phyloP scores from a whole-genome alignment of 1,139 yeast genomes.

The Hansenula sp. region DNA sequence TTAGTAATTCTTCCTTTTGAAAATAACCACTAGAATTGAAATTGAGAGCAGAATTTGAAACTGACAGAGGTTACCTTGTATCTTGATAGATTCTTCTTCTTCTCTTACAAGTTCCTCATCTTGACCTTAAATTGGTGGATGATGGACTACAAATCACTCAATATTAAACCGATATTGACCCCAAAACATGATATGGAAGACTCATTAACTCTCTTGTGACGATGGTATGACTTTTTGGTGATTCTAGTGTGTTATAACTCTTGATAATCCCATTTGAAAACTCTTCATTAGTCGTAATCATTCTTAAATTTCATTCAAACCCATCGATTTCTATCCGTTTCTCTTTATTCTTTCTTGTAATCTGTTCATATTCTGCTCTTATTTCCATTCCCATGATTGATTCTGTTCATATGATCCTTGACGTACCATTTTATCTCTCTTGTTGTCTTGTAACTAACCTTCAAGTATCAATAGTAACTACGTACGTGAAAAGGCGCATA shows the following conservation, averaged over 20 bases:
- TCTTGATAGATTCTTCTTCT: background rate
- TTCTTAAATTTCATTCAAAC: no score
- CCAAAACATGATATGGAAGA: background rate
- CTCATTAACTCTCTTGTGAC: background rate
- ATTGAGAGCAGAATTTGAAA: background rate
- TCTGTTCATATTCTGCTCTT: background rate
- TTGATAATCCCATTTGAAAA: no score
- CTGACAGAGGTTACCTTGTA: constrained; percentile 1
- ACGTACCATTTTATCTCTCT: background rate
- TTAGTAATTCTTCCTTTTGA: constrained; percentile 21
- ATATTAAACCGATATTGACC: background rate
- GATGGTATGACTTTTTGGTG: background rate
- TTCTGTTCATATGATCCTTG: background rate
- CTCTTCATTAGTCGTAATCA: no score
- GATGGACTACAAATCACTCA: background rate
- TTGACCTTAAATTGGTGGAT: background rate
- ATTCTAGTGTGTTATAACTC: no score
- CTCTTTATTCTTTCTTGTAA: background rate
- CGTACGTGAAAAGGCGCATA: background rate
- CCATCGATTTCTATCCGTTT: no score
- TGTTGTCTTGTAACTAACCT: background rate
- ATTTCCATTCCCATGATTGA: background rate
- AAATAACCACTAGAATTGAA: no score
- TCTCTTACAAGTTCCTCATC: background rate
- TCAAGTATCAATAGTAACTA: background rate